Percentiles rank a stretch among this genome's conserved stretches.
Evolutionary conservation across 208 protist species (phyloP).

Genomic region (Phytomonas serpens): DNA sequence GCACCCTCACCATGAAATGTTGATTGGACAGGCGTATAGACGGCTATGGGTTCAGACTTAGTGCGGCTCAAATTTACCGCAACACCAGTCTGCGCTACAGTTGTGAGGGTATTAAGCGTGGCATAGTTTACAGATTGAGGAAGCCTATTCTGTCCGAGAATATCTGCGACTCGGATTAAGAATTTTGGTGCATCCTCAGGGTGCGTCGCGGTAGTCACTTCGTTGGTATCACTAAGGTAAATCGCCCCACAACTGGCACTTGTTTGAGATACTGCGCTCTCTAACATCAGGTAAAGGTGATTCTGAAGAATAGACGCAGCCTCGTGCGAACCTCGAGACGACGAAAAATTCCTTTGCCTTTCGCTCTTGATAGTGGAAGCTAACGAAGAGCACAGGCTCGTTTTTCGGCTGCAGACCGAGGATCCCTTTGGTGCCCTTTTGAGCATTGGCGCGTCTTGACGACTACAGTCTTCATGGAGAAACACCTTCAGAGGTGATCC

Average conservation of each 20-base stretch:
- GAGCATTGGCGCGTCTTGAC: not conserved
- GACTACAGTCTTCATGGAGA: not conserved
- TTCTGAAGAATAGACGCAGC: constrained; percentile 38
- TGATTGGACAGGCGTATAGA: constrained; percentile 3
- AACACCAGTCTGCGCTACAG: constrained; percentile 43
- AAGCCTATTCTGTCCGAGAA: constrained; percentile 30
- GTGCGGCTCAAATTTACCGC: constrained; percentile 52
- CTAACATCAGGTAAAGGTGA: constrained; percentile 59
- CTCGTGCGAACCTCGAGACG: constrained; percentile 3
- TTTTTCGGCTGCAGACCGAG: not conserved
- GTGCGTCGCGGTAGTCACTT: not conserved
- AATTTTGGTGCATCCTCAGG: constrained; percentile 17
- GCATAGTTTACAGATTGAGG: constrained; percentile 49
- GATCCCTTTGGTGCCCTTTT: not conserved
- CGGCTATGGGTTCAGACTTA: not conserved
- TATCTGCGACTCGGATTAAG: constrained; percentile 50
- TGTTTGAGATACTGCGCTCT: constrained; percentile 32
- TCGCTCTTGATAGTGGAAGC: constrained; percentile 10
- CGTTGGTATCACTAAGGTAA: constrained; percentile 24
- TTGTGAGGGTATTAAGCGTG: constrained; percentile 36
- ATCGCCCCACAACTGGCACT: constrained; percentile 48
- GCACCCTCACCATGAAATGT: not conserved
- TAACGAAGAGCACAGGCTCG: not conserved
- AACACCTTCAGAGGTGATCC: not conserved
- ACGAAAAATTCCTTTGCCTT: not conserved